Conservation (phyloP, 2,329 filamentous ascomycete species). For the Geosmithia flava region DNA sequence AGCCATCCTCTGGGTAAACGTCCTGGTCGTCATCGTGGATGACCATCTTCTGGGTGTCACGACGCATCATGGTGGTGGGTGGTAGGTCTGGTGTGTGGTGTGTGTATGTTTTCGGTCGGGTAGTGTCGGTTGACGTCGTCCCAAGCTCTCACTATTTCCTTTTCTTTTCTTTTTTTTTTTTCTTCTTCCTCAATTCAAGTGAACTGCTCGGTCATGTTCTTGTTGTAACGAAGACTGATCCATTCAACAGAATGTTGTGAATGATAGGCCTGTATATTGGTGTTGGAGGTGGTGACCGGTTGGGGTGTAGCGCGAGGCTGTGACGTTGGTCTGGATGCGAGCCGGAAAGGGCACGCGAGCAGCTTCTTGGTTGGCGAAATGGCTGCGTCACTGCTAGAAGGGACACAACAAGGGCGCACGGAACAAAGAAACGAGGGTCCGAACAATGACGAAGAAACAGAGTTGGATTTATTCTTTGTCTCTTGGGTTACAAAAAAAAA, state of each 20-base stretch:
- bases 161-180: not conserved
- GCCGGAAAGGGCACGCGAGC: not conserved
- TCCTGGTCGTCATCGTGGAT: conserved; percentile 28
- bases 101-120: not conserved
- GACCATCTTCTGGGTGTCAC: conserved; percentile 5
- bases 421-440: not conserved
- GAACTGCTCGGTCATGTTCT: not conserved
- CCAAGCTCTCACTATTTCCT: not conserved
- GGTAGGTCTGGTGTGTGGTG: not conserved
- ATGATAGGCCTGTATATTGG: too few species aligned
- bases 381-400: not conserved
- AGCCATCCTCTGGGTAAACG: conserved; percentile 30
- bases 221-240: not conserved
- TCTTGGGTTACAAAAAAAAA: too few species aligned
- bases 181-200: not conserved
- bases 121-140: not conserved
- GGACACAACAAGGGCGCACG: not conserved
- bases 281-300: not conserved
- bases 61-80: conserved; percentile 5
- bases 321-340: not conserved
- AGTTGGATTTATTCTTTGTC: too few species aligned
- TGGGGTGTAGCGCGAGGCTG: not conserved
- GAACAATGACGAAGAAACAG: not conserved
- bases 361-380: not conserved
- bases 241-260: not conserved